Evolutionary conservation across 495 filamentous ascomycete species (phyloP).

Genomic region (Lentithecium fluviatile): DNA sequence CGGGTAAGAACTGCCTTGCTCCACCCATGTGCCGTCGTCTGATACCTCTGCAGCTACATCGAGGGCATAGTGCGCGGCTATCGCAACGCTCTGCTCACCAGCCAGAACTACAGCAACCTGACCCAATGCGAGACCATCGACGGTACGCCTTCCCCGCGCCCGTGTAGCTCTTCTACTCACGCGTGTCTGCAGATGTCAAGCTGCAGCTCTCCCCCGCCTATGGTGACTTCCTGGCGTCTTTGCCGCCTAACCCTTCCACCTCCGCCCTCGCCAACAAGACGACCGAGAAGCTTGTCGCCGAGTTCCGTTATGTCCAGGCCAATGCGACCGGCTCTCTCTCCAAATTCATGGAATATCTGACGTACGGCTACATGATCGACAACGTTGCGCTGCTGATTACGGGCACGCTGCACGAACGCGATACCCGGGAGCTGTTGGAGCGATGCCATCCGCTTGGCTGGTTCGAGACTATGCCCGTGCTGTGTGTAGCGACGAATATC

Average conservation of each 20-base stretch:
- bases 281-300: conserved; percentile 95
- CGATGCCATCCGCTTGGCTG: conserved; percentile 95
- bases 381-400: conserved; percentile 98
- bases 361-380: conserved; percentile 99
- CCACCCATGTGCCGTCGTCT: neutral
- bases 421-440: conserved; percentile 92
- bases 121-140: conserved; percentile 98
- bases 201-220: conserved; percentile 95
- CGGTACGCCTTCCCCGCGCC: conserved; percentile 55
- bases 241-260: conserved; percentile 95
- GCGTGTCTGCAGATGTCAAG: conserved; percentile 72
- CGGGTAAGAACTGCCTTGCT: conserved; percentile 57
- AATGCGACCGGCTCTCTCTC: conserved; percentile 87
- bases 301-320: conserved; percentile 93
- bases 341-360: conserved; percentile 95
- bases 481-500: conserved; percentile 96
- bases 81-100: conserved; percentile 86
- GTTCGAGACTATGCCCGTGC: conserved; percentile 98
- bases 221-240: conserved; percentile 91
- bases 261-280: conserved; percentile 91
- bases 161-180: conserved; percentile 4
- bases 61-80: conserved; percentile 97
- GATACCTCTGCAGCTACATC: conserved; percentile 68
- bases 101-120: conserved; percentile 91
- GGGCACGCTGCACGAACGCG: conserved; percentile 93